Evolutionary conservation across 2,329 filamentous ascomycete genomes (phyloP).

Genomic region (Thelonectria blattea): DNA sequence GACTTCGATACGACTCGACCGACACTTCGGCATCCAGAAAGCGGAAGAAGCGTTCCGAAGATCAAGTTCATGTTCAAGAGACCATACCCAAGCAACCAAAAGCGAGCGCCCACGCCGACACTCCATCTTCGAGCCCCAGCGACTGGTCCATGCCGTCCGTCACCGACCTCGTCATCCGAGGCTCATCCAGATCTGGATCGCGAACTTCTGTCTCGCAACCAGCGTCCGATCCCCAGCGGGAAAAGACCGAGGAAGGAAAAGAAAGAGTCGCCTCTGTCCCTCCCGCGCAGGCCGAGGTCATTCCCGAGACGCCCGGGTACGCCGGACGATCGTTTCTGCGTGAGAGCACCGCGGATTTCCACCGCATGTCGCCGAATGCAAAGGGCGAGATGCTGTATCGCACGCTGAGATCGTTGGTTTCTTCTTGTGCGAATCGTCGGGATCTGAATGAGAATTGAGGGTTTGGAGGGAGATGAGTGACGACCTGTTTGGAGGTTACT

Average conservation of each 20-base stretch:
- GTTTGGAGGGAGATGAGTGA: too few relatives aligned
- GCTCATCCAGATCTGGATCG: neutral
- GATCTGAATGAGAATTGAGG: neutral
- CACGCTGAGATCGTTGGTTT: neutral
- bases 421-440: neutral
- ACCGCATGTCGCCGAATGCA: neutral
- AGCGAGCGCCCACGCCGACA: neutral
- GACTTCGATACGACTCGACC: neutral
- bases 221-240: neutral
- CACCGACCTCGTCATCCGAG: neutral
- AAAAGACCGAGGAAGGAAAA: neutral
- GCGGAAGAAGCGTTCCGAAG: neutral
- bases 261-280: neutral
- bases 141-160: conserved; percentile 1
- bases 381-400: conserved; percentile 7
- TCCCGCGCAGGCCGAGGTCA: neutral
- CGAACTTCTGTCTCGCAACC: neutral
- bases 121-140: neutral
- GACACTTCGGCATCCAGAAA: neutral
- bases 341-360: conserved; percentile 17
- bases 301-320: neutral
- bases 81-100: neutral
- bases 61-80: neutral
- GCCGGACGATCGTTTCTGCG: conserved; percentile 8
- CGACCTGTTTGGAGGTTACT: too few relatives aligned